phyloP scores from a whole-genome alignment of 2,329 filamentous ascomycete species.

The Venturia oleaginea region DNA sequence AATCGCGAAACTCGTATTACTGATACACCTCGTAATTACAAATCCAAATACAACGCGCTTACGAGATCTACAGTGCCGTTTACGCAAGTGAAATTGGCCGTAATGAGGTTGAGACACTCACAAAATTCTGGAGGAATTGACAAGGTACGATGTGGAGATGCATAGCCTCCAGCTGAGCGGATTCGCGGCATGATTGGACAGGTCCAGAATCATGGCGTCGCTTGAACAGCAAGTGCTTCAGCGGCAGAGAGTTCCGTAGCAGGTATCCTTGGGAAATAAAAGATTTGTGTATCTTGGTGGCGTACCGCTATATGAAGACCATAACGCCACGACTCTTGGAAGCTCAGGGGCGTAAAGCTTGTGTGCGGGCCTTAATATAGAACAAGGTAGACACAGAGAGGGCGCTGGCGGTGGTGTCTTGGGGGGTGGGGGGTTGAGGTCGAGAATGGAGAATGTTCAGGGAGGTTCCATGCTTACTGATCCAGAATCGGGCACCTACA shows the following conservation, averaged over 20 bases:
- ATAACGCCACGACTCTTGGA: neutral
- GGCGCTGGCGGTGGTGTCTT: too few species aligned
- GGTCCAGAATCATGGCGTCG: neutral
- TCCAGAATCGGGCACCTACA: too few species aligned
- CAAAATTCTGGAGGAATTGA: neutral
- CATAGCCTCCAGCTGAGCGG: neutral
- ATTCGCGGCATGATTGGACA: neutral
- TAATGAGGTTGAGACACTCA: too few species aligned
- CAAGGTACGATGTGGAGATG: neutral
- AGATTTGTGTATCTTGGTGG: neutral
- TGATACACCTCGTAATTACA: too few species aligned
- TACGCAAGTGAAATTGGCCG: too few species aligned
- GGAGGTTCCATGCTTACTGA: too few species aligned
- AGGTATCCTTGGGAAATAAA: neutral
- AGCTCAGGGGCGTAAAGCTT: neutral
- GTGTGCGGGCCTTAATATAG: neutral
- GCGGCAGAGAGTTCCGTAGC: neutral
- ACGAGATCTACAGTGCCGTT: too few species aligned
- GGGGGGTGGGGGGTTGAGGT: too few species aligned
- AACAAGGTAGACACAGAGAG: neutral
- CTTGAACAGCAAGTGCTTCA: neutral
- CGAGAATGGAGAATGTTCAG: too few species aligned
- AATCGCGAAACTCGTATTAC: too few species aligned
- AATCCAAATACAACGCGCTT: too few species aligned
- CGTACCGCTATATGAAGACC: neutral